phyloP scores from a whole-genome alignment of 176 grass and related monocot genomes.

The Phoenix roebelenii region DNA sequence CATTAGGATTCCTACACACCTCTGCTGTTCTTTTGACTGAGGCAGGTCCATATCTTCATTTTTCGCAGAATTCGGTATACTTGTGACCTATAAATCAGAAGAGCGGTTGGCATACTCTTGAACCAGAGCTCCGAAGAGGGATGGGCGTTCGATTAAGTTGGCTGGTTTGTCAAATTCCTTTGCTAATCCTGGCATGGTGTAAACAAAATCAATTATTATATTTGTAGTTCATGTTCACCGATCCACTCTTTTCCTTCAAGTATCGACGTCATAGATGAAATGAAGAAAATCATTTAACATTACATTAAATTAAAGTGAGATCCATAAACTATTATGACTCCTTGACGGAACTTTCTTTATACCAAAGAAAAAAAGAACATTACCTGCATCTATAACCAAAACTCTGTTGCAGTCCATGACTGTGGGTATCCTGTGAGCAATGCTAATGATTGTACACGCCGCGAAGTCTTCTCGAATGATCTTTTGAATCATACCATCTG shows the following conservation, averaged over 20 bases:
- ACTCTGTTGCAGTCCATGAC: slow-evolving; percentile 95
- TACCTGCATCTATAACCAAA: slow-evolving; percentile 90
- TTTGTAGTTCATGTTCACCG: no score
- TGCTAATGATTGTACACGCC: slow-evolving; percentile 92
- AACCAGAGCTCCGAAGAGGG: slow-evolving; percentile 79
- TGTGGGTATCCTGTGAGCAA: slow-evolving; percentile 97
- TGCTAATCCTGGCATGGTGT: slow-evolving; percentile 45
- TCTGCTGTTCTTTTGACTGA: background rate
- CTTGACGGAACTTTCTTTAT: no score
- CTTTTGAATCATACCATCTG: slow-evolving; percentile 84
- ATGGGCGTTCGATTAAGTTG: slow-evolving; percentile 68
- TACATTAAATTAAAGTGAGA: no score
- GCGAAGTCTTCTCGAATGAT: slow-evolving; percentile 93
- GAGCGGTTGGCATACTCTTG: slow-evolving; percentile 93
- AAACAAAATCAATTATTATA: background rate
- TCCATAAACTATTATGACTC: no score
- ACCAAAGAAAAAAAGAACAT: background rate
- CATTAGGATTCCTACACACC: background rate
- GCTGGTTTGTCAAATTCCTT: slow-evolving; percentile 76
- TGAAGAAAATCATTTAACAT: no score
- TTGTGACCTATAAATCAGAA: slow-evolving; percentile 40
- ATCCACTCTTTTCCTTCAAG: no score
- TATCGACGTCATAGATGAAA: no score
- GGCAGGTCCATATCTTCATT: no score
- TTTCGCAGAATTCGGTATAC: background rate